Percentiles rank a stretch among this genome's conserved stretches.
These are phyloP conservation scores for Rhynchospora pubera DNA, from an alignment of 176 grass and related monocot genomes.

Conservation along the genomic window DNA sequence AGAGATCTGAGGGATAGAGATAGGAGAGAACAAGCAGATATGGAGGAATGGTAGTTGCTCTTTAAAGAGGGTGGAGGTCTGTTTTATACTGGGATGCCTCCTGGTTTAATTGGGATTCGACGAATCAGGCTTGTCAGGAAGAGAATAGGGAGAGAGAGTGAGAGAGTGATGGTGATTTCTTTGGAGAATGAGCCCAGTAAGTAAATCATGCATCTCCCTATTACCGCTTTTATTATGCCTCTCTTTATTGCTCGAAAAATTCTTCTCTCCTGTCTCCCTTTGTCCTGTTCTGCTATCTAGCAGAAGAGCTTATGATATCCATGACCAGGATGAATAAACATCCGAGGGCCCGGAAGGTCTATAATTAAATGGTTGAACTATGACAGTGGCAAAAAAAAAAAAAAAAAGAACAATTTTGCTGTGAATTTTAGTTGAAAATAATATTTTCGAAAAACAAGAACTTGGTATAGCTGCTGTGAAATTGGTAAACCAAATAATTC, in stretches of 20 bases:
- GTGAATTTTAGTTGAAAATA: neutral
- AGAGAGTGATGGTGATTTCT: constrained; percentile 9
- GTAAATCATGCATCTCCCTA: constrained; percentile 3
- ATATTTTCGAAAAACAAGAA: no score
- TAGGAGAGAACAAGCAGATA: neutral
- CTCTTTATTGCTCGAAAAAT: constrained; percentile 15
- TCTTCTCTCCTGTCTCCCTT: constrained; percentile 20
- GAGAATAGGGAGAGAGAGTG: neutral
- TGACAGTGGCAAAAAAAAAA: no score
- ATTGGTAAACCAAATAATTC: no score
- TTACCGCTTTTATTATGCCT: neutral
- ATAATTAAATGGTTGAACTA: neutral
- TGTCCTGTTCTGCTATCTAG: constrained; percentile 5
- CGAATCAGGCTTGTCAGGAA: constrained; percentile 24
- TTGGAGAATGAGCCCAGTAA: constrained; percentile 10
- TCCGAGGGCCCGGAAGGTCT: neutral
- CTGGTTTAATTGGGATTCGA: constrained; percentile 26
- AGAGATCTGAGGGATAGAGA: neutral
- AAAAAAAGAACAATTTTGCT: neutral
- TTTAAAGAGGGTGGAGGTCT: constrained; percentile 15
- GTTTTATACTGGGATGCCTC: constrained; percentile 21
- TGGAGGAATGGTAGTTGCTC: constrained; percentile 17
- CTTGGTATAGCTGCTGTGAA: no score
- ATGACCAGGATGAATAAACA: neutral
- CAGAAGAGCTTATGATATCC: constrained; percentile 19